Percentiles rank a stretch among this genome's conserved stretches.
Conservation (phyloP, 176 grass and related monocot genomes). For the Eragrostis nindensis region DNA sequence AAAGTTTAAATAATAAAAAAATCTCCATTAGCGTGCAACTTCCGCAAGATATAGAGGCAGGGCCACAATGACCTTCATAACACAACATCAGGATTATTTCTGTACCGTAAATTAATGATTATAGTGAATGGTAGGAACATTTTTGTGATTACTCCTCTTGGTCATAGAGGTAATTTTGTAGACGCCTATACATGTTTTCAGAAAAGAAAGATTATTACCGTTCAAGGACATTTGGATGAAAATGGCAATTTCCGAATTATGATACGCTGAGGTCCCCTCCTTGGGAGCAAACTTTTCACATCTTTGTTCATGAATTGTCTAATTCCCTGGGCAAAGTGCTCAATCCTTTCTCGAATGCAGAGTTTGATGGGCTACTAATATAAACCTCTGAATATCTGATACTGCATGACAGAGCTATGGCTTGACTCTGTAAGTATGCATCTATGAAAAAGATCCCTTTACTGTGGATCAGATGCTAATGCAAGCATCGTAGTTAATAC, state of each 20-base stretch:
- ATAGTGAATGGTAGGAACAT: background rate
- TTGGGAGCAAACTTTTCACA: background rate
- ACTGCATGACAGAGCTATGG: background rate
- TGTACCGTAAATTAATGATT: background rate
- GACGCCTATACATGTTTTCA: background rate
- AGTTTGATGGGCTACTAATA: background rate
- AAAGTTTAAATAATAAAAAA: no score
- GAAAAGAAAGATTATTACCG: background rate
- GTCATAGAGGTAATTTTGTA: background rate
- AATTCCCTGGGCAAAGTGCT: no score
- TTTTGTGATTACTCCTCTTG: background rate
- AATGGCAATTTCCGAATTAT: background rate
- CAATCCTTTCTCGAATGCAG: slow-evolving; percentile 1
- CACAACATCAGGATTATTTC: background rate
- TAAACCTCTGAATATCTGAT: slow-evolving; percentile 6
- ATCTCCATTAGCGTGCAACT: no score
- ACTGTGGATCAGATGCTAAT: slow-evolving; percentile 22
- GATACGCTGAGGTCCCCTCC: background rate
- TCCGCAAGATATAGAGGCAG: background rate
- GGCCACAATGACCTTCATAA: background rate
- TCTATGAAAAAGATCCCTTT: slow-evolving; percentile 28
- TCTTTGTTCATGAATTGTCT: no score
- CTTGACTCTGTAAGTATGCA: background rate
- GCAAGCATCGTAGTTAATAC: slow-evolving; percentile 40
- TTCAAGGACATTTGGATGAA: background rate